Evolutionary conservation across 495 filamentous ascomycete species (phyloP).

Genomic region (Trichoderma reesei): DNA sequence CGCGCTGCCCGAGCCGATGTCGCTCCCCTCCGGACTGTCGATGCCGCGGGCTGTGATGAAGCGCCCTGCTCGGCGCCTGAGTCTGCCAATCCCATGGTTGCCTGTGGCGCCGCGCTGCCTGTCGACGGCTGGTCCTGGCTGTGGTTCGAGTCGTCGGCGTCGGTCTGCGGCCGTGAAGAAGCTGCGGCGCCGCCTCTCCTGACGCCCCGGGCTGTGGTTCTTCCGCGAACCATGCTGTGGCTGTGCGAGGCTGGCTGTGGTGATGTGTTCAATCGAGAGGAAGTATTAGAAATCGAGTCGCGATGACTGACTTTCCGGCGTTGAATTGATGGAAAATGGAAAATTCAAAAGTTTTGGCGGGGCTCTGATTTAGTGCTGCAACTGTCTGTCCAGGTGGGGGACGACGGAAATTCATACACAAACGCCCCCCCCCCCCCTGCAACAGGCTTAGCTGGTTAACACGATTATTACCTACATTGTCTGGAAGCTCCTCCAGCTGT

Average conservation of each 20-base stretch:
- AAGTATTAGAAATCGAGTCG: too few species aligned
- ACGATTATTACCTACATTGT: too few species aligned
- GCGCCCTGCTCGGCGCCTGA: neutral
- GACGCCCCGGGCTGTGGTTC: neutral
- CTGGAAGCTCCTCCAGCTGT: too few species aligned
- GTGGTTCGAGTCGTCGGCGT: neutral
- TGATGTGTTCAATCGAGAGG: neutral
- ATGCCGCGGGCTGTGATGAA: neutral
- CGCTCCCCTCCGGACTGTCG: neutral
- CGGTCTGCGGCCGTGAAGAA: neutral
- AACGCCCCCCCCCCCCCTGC: neutral
- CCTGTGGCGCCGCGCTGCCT: neutral
- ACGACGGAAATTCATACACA: neutral
- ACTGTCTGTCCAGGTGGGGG: neutral
- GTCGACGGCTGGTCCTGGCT: neutral
- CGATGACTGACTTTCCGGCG: too few species aligned
- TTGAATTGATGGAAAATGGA: neutral
- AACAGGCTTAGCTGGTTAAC: neutral
- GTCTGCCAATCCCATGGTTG: neutral
- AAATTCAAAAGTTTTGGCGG: conserved; percentile 9
- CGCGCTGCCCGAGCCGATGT: neutral
- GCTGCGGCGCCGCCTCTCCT: neutral
- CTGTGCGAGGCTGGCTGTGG: too few species aligned
- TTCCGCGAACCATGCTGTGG: conserved; percentile 4
- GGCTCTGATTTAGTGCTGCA: conserved; percentile 1